Percentiles rank a stretch among this genome's conserved stretches.
These are phyloP conservation scores for Hypoxylon perforatum DNA, from an alignment of 495 filamentous ascomycete genomes.

Conservation along the genomic window DNA sequence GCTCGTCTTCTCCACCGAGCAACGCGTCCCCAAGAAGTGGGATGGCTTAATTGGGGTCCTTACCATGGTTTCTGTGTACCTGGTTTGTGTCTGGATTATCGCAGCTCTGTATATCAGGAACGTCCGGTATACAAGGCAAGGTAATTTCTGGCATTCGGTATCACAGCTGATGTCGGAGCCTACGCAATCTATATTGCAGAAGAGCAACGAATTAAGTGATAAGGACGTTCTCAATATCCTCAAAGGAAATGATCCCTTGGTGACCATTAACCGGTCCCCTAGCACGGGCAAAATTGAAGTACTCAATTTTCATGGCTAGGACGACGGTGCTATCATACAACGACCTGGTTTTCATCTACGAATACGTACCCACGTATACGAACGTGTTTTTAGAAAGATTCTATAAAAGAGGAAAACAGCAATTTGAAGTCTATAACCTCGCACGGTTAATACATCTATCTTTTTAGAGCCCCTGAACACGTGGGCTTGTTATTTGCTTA, in stretches of 20 bases:
- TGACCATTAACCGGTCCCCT: neutral
- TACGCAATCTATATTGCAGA: neutral
- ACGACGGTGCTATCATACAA: too few species aligned
- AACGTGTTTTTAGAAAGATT: too few species aligned
- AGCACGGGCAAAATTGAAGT: neutral
- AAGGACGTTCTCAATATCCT: neutral
- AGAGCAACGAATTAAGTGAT: conserved; percentile 3
- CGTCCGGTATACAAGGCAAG: conserved; percentile 5
- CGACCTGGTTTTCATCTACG: too few species aligned
- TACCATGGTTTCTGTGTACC: neutral
- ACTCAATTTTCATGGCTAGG: neutral
- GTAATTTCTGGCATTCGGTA: neutral
- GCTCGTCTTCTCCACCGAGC: conserved; percentile 1
- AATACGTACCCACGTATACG: too few species aligned
- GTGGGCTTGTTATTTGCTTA: too few species aligned
- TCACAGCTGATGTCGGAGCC: conserved; percentile 6
- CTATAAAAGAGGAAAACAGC: too few species aligned
- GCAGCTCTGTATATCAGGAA: neutral
- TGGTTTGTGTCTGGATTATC: neutral
- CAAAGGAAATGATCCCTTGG: neutral
- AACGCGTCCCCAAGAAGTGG: neutral
- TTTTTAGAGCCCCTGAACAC: too few species aligned
- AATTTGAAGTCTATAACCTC: too few species aligned
- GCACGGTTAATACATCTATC: too few species aligned
- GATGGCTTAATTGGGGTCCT: neutral